Evolutionary conservation across 176 grass and related monocot genomes (phyloP), one percentile per base, ranked within the genome.

Genomic region (Carex scoparia): DNA sequence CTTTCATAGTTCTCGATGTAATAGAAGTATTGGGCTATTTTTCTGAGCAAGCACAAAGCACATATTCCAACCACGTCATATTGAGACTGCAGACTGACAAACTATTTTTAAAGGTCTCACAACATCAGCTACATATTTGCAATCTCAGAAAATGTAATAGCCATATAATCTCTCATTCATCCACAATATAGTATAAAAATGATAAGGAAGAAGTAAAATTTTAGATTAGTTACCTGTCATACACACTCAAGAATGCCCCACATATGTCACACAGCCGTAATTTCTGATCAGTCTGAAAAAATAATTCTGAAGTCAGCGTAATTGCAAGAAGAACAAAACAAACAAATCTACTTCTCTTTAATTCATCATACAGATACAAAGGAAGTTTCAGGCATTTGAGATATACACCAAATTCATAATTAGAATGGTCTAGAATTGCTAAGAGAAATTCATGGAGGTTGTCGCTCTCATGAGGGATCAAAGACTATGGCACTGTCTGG

Each of bases 281-380:
- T 87, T 99, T 99, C 88, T 99, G 93, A 89, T 99, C 93, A 87
- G 93, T 95, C 96, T 99, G 86, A 85, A 94, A 80, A 83, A 87
- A 68, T 59, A 84, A 30, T 51, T 61, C 40, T 72, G 13, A 87
- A 53, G 35, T 81, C 35, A 83, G 65, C 11, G 31, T 11, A 58
- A 57, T 33, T 72, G 5, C 30, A 56, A 79, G 28, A 79, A 18
- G 23, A 76, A 55, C n/a, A 78, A 57, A 55, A 51, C 27, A 14
- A 56, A 31, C 44, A 77, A 30, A 77, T 2, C 44, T 74, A 48
- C 10, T 74, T 8, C 13, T 27, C n/a, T 31, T 77, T 78, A 18
- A 9, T 78, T 51, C 15, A n/a, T 44, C 35, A 70, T n/a, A 42
- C 48, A 76, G 37, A 40, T 48, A 48, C 27, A 77, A 32, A 32